Base-by-base conservation (phyloP, 108 stramenopile genomes). In the Discostella pseudostelligera region DNA sequence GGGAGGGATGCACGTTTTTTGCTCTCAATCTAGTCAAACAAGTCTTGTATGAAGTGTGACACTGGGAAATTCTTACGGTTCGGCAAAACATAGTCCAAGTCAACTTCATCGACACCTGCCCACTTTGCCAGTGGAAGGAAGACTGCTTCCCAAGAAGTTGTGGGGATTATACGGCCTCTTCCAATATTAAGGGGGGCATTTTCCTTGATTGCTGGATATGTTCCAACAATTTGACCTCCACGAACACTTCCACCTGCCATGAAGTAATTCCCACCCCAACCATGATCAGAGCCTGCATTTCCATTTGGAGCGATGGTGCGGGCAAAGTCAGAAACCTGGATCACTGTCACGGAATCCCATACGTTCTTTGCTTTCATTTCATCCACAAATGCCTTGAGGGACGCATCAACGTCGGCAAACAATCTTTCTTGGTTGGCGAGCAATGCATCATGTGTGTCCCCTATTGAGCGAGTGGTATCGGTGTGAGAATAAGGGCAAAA, bases 281-380 rank as follows among this genome's bases (percentile, higher is more conserved):
- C 82, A 63, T 83, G 82, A 54, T 83, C 82, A 29, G 72, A 73
- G 22, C 82, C 82, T n/a, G 14, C 20, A n/a, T 63, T 66, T 32
- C 78, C 72, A 50, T 84, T 84, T n/a, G 69, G 64, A n/a, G 71
- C 67, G n/a, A 84, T 65, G 19, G 83, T 86, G 28, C 84, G 69
- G 25, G 69, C 87, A 62, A 88, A 91, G 39, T 91, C 90, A 16
- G 84, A 85, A 2, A 81, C 71, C 14, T 77, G 49, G 42, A 86
- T 70, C 19, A 87, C 49, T 17, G 74, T 76, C 36, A 89, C 86
- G 43, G 80, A 46, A 20, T 87, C 68, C 85, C 83, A 88, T 2
- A 64, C 19, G 21, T 75, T 77, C 39, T 74, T 62, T 16, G 40
- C 56, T 58, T 85, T 83, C 69, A 87, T 61, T 78, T 92, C 84